These are phyloP conservation scores for Xylaria longipes DNA, from an alignment of 495 filamentous ascomycete species.

Conservation along the genomic window DNA sequence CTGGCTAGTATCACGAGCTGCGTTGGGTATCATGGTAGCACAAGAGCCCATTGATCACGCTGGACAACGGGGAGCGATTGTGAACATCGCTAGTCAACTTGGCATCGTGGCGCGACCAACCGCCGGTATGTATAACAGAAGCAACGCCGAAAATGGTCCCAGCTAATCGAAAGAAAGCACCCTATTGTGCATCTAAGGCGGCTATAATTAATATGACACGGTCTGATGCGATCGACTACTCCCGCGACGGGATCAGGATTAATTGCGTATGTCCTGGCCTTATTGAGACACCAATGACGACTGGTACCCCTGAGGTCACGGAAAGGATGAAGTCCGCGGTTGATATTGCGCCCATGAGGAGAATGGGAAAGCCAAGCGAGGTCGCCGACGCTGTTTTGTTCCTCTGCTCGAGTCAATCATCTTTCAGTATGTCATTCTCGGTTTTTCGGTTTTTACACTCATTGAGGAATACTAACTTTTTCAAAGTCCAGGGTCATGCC, in stretches of 20 bases:
- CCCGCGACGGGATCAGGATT: constrained; percentile 53
- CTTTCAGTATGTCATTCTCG: constrained; percentile 43
- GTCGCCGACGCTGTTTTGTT: constrained; percentile 60
- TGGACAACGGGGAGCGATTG: constrained; percentile 52
- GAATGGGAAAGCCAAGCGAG: constrained; percentile 57
- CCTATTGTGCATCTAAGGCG: constrained; percentile 43
- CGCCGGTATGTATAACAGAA: constrained; percentile 49
- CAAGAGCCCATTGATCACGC: constrained; percentile 56
- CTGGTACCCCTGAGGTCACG: constrained; percentile 42
- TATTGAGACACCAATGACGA: constrained; percentile 57
- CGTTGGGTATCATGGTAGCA: constrained; percentile 54
- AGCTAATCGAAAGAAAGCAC: constrained; percentile 24
- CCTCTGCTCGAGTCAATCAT: constrained; percentile 53
- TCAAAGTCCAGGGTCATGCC: constrained; percentile 52
- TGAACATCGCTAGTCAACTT: constrained; percentile 63
- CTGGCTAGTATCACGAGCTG: constrained; percentile 58
- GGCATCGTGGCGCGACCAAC: constrained; percentile 56
- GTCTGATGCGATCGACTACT: constrained; percentile 60
- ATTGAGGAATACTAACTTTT: not conserved
- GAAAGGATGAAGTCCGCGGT: constrained; percentile 47
- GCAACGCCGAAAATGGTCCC: not conserved
- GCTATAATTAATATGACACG: constrained; percentile 45
- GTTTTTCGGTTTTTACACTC: not conserved
- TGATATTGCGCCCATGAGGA: constrained; percentile 57
- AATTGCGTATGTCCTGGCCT: constrained; percentile 63